phyloP scores from a whole-genome alignment of 352 stramenopile species.

The Globisporangium viniferum region DNA sequence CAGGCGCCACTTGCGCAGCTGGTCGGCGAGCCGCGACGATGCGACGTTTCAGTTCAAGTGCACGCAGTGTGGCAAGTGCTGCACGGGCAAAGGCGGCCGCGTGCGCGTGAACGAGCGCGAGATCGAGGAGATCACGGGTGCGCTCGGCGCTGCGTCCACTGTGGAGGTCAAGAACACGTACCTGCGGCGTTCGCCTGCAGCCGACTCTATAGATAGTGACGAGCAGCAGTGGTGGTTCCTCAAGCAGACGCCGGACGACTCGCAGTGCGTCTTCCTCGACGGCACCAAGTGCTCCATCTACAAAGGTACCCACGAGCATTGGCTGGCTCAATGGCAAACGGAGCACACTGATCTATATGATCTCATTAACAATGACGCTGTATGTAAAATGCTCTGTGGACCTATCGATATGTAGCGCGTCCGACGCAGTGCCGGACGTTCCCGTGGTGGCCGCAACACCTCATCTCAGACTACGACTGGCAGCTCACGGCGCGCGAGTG shows the following conservation, averaged over 20 bases:
- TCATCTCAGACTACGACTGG: slow-evolving; percentile 83
- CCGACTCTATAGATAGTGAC: neutral
- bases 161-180: slow-evolving; percentile 35
- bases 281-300: slow-evolving; percentile 71
- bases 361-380: neutral
- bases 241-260: slow-evolving; percentile 48
- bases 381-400: neutral
- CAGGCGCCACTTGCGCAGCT: slow-evolving; percentile 27
- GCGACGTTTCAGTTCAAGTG: slow-evolving; percentile 62
- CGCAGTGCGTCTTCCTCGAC: slow-evolving; percentile 63
- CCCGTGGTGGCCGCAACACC: slow-evolving; percentile 76
- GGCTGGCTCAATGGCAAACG: neutral
- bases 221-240: slow-evolving; percentile 32
- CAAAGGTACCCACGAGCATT: slow-evolving; percentile 24
- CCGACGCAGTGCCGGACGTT: slow-evolving; percentile 81
- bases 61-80: slow-evolving; percentile 78
- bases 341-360: neutral
- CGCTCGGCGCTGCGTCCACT: slow-evolving; percentile 25
- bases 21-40: slow-evolving; percentile 27
- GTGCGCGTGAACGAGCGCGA: slow-evolving; percentile 69
- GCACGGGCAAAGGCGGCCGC: slow-evolving; percentile 58
- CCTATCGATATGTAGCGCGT: slow-evolving; percentile 29
- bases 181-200: slow-evolving; percentile 16
- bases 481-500: slow-evolving; percentile 52
- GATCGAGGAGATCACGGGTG: slow-evolving; percentile 37